Conservation (phyloP, 2,329 filamentous ascomycete genomes). For the Trichophyton rubrum region DNA sequence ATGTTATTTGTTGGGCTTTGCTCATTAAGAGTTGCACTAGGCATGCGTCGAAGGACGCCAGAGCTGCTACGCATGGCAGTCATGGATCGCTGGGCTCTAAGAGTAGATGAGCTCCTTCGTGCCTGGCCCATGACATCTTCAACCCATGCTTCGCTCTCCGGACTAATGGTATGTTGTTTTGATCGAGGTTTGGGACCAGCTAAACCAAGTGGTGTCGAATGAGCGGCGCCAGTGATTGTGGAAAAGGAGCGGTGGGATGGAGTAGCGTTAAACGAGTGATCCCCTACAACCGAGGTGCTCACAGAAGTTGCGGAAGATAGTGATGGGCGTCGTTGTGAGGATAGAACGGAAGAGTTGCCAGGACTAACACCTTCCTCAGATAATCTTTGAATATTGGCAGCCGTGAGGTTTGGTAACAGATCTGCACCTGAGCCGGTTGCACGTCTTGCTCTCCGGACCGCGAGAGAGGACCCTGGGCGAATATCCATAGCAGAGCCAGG, state of each 20-base stretch:
- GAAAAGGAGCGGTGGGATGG: slow-evolving; percentile 14
- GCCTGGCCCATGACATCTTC: slow-evolving; percentile 36
- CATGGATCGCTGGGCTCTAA: slow-evolving; percentile 18
- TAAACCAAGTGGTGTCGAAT: slow-evolving; percentile 31
- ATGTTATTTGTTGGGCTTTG: neutral
- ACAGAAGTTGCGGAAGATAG: slow-evolving; percentile 28
- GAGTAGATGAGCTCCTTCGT: slow-evolving; percentile 26
- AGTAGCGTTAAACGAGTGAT: slow-evolving; percentile 18
- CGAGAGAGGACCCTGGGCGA: slow-evolving; percentile 28
- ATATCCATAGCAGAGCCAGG: slow-evolving; percentile 26
- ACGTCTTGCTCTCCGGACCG: slow-evolving; percentile 28
- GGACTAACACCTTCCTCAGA: slow-evolving; percentile 15
- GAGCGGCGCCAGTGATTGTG: slow-evolving; percentile 12
- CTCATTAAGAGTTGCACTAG: slow-evolving; percentile 3
- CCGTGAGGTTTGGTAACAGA: slow-evolving; percentile 18
- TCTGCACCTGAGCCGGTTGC: slow-evolving; percentile 25
- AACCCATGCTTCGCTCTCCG: slow-evolving; percentile 37
- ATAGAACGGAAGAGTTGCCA: slow-evolving; percentile 20
- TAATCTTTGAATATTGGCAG: slow-evolving; percentile 19
- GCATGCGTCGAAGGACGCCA: slow-evolving; percentile 6
- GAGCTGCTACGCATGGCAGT: slow-evolving; percentile 8
- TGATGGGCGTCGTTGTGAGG: slow-evolving; percentile 25
- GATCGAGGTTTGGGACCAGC: slow-evolving; percentile 33
- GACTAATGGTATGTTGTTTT: slow-evolving; percentile 30
- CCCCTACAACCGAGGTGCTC: slow-evolving; percentile 20